These are phyloP conservation scores for Trypanosoma mega DNA, from an alignment of 208 protist genomes.

Conservation along the genomic window DNA sequence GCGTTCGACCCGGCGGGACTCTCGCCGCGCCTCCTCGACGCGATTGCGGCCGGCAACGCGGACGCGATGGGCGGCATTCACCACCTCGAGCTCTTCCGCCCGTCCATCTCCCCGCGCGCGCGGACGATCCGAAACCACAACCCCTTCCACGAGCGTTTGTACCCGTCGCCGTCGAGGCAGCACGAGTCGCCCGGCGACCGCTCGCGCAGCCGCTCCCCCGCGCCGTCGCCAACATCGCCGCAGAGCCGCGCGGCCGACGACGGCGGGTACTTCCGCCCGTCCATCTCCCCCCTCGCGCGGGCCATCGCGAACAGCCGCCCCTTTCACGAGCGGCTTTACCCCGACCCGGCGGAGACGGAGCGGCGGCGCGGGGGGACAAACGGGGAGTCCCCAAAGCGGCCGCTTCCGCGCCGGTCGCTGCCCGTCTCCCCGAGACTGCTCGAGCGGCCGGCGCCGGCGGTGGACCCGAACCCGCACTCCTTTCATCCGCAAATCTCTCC, in stretches of 20 bases:
- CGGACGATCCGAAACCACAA: conserved; percentile 10
- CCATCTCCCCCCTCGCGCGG: conserved; percentile 19
- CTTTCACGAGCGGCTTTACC: conserved; percentile 24
- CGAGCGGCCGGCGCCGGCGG: conserved; percentile 20
- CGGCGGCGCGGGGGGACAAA: background rate
- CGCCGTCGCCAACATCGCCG: background rate
- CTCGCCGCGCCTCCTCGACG: conserved; percentile 7
- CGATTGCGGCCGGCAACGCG: background rate
- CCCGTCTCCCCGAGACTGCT: conserved; percentile 19
- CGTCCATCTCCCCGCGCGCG: conserved; percentile 19
- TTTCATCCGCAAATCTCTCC: conserved; percentile 56
- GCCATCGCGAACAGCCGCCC: conserved; percentile 1
- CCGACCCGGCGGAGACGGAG: background rate
- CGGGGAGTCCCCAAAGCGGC: background rate
- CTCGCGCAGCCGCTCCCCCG: background rate
- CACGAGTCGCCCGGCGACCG: background rate
- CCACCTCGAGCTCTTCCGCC: conserved; percentile 9
- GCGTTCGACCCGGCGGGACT: background rate
- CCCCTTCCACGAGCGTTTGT: conserved; percentile 16
- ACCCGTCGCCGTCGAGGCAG: conserved; percentile 10
- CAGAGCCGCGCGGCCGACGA: conserved; percentile 2
- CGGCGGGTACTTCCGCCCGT: conserved; percentile 19
- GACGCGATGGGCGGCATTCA: background rate
- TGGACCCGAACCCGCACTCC: conserved; percentile 8
- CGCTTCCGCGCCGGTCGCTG: conserved; percentile 9